Conservation (phyloP, 805 yeast genomes). For the Yarrowia sp. region DNA sequence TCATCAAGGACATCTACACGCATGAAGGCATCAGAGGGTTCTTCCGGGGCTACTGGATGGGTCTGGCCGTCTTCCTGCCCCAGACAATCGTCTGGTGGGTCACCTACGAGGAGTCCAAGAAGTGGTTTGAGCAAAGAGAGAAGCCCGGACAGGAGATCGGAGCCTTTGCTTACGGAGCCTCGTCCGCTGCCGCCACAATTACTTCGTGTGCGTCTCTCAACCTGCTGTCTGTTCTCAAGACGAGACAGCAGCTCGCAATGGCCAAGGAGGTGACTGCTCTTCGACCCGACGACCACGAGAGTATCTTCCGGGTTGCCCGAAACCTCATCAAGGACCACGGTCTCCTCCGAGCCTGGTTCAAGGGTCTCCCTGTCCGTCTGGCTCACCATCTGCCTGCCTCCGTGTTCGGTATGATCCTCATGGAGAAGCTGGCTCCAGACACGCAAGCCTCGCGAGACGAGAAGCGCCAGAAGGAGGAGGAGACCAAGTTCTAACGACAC, state of each 20-base stretch:
- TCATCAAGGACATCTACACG: constrained; percentile 44
- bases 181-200: constrained; percentile 10
- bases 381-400: constrained; percentile 18
- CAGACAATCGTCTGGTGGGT: constrained; percentile 47
- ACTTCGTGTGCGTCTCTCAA: constrained; percentile 6
- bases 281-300: constrained; percentile 19
- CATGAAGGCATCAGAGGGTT: constrained; percentile 75
- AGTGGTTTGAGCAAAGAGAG: not conserved
- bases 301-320: constrained; percentile 12
- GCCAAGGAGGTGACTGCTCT: constrained; percentile 21
- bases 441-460: constrained; percentile 6
- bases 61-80: constrained; percentile 45
- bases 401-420: constrained; percentile 16
- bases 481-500: constrained; percentile 28
- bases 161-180: constrained; percentile 15
- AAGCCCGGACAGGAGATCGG: constrained; percentile 4
- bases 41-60: constrained; percentile 66
- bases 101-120: constrained; percentile 28
- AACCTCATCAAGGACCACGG: constrained; percentile 23
- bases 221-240: constrained; percentile 15
- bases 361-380: constrained; percentile 22
- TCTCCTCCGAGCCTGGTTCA: constrained; percentile 12
- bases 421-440: constrained; percentile 26
- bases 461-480: constrained; percentile 8
- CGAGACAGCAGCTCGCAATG: constrained; percentile 9